These are phyloP conservation scores for Sungouiozyma ichnusensis DNA, from an alignment of 805 yeast genomes.

Conservation along the genomic window DNA sequence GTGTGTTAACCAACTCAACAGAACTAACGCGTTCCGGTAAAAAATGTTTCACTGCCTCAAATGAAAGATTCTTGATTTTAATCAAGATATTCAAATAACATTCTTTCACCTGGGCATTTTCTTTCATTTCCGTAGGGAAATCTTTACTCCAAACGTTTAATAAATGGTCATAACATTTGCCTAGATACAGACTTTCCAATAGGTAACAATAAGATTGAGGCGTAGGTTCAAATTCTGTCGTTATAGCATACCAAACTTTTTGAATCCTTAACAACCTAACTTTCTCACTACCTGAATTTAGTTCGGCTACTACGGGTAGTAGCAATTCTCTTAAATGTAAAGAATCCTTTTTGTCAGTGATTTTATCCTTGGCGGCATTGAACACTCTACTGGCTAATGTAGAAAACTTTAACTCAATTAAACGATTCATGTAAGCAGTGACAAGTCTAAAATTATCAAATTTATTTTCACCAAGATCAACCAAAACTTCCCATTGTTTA, in stretches of 20 bases:
- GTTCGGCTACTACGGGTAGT: slow-evolving; percentile 16
- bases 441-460: slow-evolving; percentile 9
- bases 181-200: slow-evolving; percentile 13
- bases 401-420: slow-evolving; percentile 11
- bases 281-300: slow-evolving; percentile 7
- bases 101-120: slow-evolving; percentile 12
- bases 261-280: slow-evolving; percentile 17
- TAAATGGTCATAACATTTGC: slow-evolving; percentile 11
- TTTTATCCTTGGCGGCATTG: slow-evolving; percentile 12
- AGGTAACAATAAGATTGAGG: slow-evolving; percentile 16
- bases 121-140: slow-evolving; percentile 14
- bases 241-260: slow-evolving; percentile 26
- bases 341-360: slow-evolving; percentile 2
- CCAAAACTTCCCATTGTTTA: not conserved
- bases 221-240: slow-evolving; percentile 7
- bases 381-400: slow-evolving; percentile 13
- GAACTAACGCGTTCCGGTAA: slow-evolving; percentile 12
- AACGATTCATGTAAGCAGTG: slow-evolving; percentile 18
- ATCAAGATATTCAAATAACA: slow-evolving; percentile 13
- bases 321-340: slow-evolving; percentile 11
- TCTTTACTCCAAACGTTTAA: slow-evolving; percentile 20
- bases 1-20: slow-evolving; percentile 15
- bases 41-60: slow-evolving; percentile 7
- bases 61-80: slow-evolving; percentile 5
- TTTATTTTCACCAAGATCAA: not conserved